Evolutionary conservation across 148 eudicot genomes (phyloP).

Genomic region (Arbutus unedo): DNA sequence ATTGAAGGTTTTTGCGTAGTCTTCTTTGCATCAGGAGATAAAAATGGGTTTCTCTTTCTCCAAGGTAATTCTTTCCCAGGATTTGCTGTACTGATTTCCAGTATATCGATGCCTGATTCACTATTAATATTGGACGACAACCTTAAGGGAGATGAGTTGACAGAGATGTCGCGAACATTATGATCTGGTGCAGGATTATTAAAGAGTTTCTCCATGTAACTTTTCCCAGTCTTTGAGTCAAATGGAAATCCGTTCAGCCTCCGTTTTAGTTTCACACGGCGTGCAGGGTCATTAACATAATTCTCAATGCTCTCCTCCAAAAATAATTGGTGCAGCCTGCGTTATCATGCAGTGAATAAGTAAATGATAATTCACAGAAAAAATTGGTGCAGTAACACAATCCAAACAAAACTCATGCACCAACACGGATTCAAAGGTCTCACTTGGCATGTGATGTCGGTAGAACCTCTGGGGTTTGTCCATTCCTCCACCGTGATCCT

Average conservation of each 20-base stretch:
- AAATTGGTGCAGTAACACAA: slow-evolving; percentile 1
- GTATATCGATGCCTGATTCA: slow-evolving; percentile 49
- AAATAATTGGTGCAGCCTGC: slow-evolving; percentile 87
- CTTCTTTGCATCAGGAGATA: slow-evolving; percentile 39
- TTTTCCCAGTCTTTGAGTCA: slow-evolving; percentile 49
- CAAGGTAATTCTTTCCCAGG: slow-evolving; percentile 37
- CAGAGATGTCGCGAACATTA: slow-evolving; percentile 49
- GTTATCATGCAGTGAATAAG: slow-evolving; percentile 23
- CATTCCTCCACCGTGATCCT: slow-evolving; percentile 79
- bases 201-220: slow-evolving; percentile 84
- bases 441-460: slow-evolving; percentile 89
- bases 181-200: slow-evolving; percentile 56
- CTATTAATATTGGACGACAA: slow-evolving; percentile 28
- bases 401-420: neutral
- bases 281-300: slow-evolving; percentile 62
- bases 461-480: slow-evolving; percentile 62
- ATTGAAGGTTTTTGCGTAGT: slow-evolving; percentile 28
- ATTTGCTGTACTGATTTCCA: slow-evolving; percentile 45
- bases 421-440: slow-evolving; percentile 7
- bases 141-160: slow-evolving; percentile 35
- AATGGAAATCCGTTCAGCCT: slow-evolving; percentile 72
- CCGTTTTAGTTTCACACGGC: slow-evolving; percentile 81
- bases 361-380: slow-evolving; percentile 1
- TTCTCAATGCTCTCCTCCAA: slow-evolving; percentile 84
- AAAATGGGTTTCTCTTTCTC: slow-evolving; percentile 35